Evolutionary conservation across 345 rosid genomes (phyloP), one percentile per base, ranked within the genome.

Genomic region (Euphorbia peplus): DNA sequence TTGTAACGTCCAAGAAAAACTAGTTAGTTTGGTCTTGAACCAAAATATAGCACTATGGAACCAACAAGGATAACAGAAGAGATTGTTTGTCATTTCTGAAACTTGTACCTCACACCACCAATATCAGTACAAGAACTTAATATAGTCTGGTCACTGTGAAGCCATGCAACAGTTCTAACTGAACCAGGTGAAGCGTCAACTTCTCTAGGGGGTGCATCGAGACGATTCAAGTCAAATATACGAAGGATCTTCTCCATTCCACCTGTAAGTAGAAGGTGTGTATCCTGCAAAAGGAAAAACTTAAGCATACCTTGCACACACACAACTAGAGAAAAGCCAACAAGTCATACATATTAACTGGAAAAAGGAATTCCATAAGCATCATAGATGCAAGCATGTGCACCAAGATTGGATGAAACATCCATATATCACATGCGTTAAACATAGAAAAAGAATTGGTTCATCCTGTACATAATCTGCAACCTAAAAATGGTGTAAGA

Each of bases 111-210:
- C 72, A 92, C 92, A 64, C 97, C 93, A 67, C 95, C 89, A 12
- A 87, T 84, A 71, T 92, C 96, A 78, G 89, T 75, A 71, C 95
- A 95, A 64, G 99, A 86, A 81, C 99, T 90, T 66, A 95, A 70
- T 65, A 95, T 90, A 56, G 99, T 91, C 82, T 90, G 93, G 77
- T 95, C 98, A 76, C 91, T 85, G 73, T 95, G 99, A 80, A 95
- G 95, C 99, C 99, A 95, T 6, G 93, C 85, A 32, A 85, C 89
- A 30, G 97, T 87, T 82, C 98, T 82, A 39, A 95, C 83, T 58
- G 96, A 91, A 77, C 97, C 92, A 56, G 96, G 91, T 29, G 93
- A 88, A n/a, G 81, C 82, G 70, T 81, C 92, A 74, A 95, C 85
- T 85, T 90, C 93, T 85, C 88, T 88, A 52, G 99, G 90, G 61